Conservation (phyloP, 352 stramenopile genomes). For the Pythium rhizo-oryzae region DNA sequence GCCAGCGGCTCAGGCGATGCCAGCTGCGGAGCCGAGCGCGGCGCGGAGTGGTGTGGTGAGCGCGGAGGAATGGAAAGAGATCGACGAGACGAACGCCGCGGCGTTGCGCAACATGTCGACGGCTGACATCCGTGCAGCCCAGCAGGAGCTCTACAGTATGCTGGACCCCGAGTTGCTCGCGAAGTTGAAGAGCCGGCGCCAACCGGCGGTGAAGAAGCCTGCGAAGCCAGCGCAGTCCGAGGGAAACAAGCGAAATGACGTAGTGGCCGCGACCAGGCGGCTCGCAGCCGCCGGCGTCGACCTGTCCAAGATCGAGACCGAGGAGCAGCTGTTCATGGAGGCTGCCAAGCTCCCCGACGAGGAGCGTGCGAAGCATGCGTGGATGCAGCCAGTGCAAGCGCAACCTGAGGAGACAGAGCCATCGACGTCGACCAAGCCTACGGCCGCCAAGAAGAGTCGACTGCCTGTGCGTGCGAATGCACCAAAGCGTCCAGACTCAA, state of each 20-base stretch:
- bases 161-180: slow-evolving; percentile 66
- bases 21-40: background rate
- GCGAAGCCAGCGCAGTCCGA: background rate
- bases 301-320: slow-evolving; percentile 56
- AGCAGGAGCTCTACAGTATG: slow-evolving; percentile 61
- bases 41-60: slow-evolving; percentile 15
- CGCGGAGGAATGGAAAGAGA: slow-evolving; percentile 48
- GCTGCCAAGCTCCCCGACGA: slow-evolving; percentile 52
- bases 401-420: background rate
- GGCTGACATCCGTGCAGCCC: slow-evolving; percentile 68
- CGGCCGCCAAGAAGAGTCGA: background rate
- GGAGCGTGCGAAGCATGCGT: slow-evolving; percentile 77
- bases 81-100: slow-evolving; percentile 60
- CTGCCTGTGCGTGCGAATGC: slow-evolving; percentile 19
- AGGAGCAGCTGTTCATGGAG: slow-evolving; percentile 60
- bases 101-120: slow-evolving; percentile 65
- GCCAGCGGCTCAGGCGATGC: background rate
- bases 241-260: slow-evolving; percentile 13
- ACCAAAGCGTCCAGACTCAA: slow-evolving; percentile 22
- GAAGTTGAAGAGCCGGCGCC: slow-evolving; percentile 57
- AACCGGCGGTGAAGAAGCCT: background rate
- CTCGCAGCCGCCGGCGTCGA: slow-evolving; percentile 32
- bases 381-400: slow-evolving; percentile 47
- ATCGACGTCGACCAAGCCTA: background rate
- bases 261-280: slow-evolving; percentile 13